Conservation (phyloP, 1,284 basidiomycete genomes). For the Moesziomyces globuligerus region DNA sequence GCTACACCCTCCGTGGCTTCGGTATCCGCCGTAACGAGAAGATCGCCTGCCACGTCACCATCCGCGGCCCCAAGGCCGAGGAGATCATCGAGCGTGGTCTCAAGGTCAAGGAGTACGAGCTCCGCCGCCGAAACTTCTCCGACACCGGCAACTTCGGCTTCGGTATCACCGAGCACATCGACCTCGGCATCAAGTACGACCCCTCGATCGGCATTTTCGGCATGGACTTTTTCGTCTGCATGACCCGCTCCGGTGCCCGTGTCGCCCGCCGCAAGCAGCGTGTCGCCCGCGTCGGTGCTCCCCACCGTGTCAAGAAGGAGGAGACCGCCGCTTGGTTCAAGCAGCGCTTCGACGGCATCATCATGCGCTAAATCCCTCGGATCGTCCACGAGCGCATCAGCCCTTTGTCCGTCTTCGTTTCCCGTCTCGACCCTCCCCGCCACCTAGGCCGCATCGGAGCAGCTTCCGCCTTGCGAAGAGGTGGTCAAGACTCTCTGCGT, state of each 20-base stretch:
- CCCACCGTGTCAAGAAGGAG: conserved; percentile 74
- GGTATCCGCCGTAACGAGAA: conserved; percentile 99
- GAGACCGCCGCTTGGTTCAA: conserved; percentile 96
- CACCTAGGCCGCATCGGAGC: not conserved
- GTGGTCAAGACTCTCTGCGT: not conserved
- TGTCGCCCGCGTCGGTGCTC: conserved; percentile 84
- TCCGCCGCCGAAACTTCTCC: conserved; percentile 88
- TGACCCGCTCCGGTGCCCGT: conserved; percentile 94
- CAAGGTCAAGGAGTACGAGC: conserved; percentile 99
- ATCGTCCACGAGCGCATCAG: not conserved
- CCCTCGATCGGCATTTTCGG: conserved; percentile 67
- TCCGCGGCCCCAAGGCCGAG: conserved; percentile 99
- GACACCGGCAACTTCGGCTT: conserved; percentile 66
- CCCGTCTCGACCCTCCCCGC: conserved; percentile 1
- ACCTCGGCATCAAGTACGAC: conserved; percentile 82
- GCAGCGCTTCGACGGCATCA: conserved; percentile 74
- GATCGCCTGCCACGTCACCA: conserved; percentile 99
- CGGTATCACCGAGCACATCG: conserved; percentile 78
- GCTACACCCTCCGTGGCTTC: conserved; percentile 99
- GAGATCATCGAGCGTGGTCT: conserved; percentile 97
- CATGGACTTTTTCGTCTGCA: conserved; percentile 70
- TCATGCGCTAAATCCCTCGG: conserved; percentile 54
- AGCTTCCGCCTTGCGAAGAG: too few relatives aligned
- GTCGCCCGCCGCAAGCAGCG: conserved; percentile 92
- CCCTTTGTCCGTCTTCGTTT: conserved; percentile 1